Evolutionary conservation across 768 basidiomycete genomes (phyloP), one percentile per base, ranked within the genome.

Genomic region (Coprinellus micaceus): DNA sequence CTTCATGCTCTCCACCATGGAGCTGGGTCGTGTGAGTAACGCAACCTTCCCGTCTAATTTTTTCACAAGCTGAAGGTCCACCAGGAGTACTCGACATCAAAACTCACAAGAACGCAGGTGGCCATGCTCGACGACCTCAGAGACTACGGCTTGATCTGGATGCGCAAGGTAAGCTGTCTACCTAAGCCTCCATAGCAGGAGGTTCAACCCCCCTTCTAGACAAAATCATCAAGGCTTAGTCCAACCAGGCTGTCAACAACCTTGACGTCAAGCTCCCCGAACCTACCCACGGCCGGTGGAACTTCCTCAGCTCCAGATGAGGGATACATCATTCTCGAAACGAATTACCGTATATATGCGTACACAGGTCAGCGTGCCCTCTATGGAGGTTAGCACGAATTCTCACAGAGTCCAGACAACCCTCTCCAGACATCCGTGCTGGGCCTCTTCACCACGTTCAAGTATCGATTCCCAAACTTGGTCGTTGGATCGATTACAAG

Each of bases 1-100:
- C 48, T 94, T 98, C 77, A 97, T 98, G 89, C 78, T 99, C 58
- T 94, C 94, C 1, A 97, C 91, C 3, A 94, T 95, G 85, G 93
- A 97, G 66, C 83, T 98, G 5, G 94, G 94, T 46, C 79, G 87
- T 62, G 94, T 94, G 65, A 69, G 81, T 71, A 33, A 37, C 46
- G 57, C 52, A 50, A 59, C 52, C 58, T 47, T 52, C 56, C 22
- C 51, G 44, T 25, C 37, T 59, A 58, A 43, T 57, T 56, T 51
- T 25, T 36, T 56, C 49, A 52, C 60, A 59, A 57, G 63, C 55
- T 61, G 59, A 28, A 39, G 37, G 41, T 54, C 46, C 36, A 36
- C 28, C 63, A 97, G 93, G 94, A 93, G 70, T 99, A 98, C 69
- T 89, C 89, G 2, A 89, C 87, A 2, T 89, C 92, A 63, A 81